Percentiles rank a stretch among this genome's conserved stretches.
phyloP scores from a whole-genome alignment of 106 monocot genomes.

The Narthecium ossifragum region DNA sequence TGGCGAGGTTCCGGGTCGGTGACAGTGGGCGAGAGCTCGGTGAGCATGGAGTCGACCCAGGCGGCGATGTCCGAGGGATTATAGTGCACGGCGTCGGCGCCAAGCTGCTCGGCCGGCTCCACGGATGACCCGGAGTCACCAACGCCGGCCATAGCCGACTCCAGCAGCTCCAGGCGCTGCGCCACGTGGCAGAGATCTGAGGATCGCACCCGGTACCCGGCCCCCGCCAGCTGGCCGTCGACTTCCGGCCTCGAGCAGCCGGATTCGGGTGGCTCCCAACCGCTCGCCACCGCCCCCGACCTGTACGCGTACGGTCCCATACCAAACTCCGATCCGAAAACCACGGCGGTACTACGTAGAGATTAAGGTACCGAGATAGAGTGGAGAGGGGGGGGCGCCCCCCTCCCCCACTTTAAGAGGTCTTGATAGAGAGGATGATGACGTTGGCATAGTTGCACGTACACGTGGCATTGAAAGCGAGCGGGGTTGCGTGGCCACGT shows the following conservation, averaged over 20 bases:
- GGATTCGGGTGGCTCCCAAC: not conserved
- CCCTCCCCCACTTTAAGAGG: not conserved
- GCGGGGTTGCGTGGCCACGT: not conserved
- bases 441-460: not conserved
- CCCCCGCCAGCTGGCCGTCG: slow-evolving; percentile 23
- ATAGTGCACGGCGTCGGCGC: slow-evolving; percentile 19
- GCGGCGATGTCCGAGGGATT: slow-evolving; percentile 21
- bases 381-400: not conserved
- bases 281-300: not conserved
- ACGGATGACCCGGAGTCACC: not conserved
- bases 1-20: not conserved
- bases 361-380: not conserved
- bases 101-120: not conserved
- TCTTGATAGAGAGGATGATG: not conserved
- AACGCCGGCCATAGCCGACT: slow-evolving; percentile 8
- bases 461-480: not conserved
- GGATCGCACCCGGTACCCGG: slow-evolving; percentile 30
- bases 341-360: not conserved
- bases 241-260: slow-evolving; percentile 5
- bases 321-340: not conserved
- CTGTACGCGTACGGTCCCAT: slow-evolving; percentile 9
- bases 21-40: slow-evolving; percentile 4
- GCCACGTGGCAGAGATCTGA: slow-evolving; percentile 31
- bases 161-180: slow-evolving; percentile 15
- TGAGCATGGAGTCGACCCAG: slow-evolving; percentile 30